Base-by-base conservation (phyloP, 2,329 filamentous ascomycete species). In the Mariannaea sp. region DNA sequence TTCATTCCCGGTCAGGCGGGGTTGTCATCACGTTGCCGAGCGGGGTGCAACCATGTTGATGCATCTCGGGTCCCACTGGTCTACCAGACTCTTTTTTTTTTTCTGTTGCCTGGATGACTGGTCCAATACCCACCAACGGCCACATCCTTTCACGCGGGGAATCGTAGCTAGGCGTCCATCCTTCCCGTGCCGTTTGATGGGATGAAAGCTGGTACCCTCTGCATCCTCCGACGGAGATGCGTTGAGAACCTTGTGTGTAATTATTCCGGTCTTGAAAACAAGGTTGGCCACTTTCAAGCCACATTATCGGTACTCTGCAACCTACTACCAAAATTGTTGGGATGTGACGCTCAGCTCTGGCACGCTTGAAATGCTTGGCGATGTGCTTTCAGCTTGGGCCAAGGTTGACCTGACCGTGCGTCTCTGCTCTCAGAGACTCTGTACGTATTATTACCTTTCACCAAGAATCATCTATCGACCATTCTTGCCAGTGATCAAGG, bases 61-160 rank as follows among this genome's bases (percentile, higher is more conserved):
- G 26, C 39, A 53, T 59, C 51, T 59, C 44, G 29, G 60, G 53
- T 53, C 19, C 30, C 47, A 14, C 32, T 43, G 27, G 55, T 56
- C 54, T 56, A 49, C 54, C 49, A 53, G 55, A 42, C 42, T 36
- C n/a, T 38, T 27, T 22, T 41, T 38, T 38, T 43, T 16, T 16
- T 13, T 20, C 39, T 13, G n/a, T n/a, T 5, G 33, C 17, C 36
- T n/a, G 49, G 46, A 51, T 49, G 47, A 54, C 46, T 35, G 50
- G 49, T 58, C 60, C 60, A 60, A n/a, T n/a, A n/a, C n/a, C 60
- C 47, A 51, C 26, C 43, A 29, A 38, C 53, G 53, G 47, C 49
- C n/a, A n/a, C n/a, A n/a, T 17, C 10, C 58, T 33, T 49, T 51
- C 52, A 55, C 54, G 62, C 58, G 62, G 60, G 62, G 62, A 55